Base-by-base conservation (phyloP, 306 rosid species). In the Gastrolobium bilobum region DNA sequence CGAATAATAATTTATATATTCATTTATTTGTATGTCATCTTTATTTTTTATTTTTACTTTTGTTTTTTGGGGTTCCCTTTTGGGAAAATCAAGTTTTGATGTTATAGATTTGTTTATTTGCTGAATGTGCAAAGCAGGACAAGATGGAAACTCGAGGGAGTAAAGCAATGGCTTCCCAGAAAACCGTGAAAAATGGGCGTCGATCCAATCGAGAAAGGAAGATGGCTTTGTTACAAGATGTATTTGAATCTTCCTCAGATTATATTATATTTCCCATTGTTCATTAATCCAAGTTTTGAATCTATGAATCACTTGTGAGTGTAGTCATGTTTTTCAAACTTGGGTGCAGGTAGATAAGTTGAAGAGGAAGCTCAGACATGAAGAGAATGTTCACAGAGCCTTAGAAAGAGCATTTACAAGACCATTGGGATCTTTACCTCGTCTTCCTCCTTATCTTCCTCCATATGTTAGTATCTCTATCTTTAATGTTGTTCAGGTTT, bases 401-500 rank as follows among this genome's bases (percentile, higher is more conserved):
- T 87, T 95, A 69, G 99, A 95, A 77, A 92, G 99, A 77, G 99
- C 98, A 71, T 93, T 95, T 67, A 95, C 98, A 1, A 88, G 99
- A 77, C 99, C 99, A 38, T 75, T 95, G 71, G 99, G 99, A 74
- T 93, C 99, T 73, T 76, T 95, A 5, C 99, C 99, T 87, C 99
- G 99, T 81, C 97, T 95, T 75, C 99, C 99, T 84, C 98, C 99
- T 15, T 95, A 91, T 90, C 97, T 95, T 59, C 98, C 99, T 85
- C 94, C 97, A 57, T 78, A 89, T 85, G 99, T 95, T 54, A 87
- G 97, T 74, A 6, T 44, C 44, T 47, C 76, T 67, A 56, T 70
- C 78, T 64, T 30, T 31, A 40, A 39, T 39, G 5, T 39, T 39
- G 35, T 20, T 13, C 7, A 3, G 44, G 2, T 6, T 69, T 35